Base-by-base conservation (phyloP, 2,329 filamentous ascomycete species). In the Alternaria hordeiaustralica region DNA sequence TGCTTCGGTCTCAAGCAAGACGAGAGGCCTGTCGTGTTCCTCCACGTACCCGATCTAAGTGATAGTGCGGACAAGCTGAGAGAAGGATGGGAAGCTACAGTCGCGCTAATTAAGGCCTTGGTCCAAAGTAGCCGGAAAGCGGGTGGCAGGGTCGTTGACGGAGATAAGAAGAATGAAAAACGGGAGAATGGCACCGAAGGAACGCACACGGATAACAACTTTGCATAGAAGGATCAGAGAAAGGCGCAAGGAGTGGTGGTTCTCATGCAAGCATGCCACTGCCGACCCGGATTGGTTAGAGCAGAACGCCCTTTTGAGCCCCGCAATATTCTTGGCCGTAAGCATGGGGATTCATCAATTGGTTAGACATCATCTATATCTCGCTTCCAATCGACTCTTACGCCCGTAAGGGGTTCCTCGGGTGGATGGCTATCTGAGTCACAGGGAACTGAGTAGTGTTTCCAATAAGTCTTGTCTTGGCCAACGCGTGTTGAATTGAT, bases 31-130 rank as follows among this genome's bases (percentile, higher is more conserved):
- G 77, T 80, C 10, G 66, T 67, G 2, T 80, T 80, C 56, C 43
- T 80, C 55, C 78, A 80, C 55, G 77, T 79, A 0, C 78, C 78
- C 2, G 73, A 80, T 66, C 47, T 79, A 61, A 78, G 68, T 21
- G 45, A 53, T 12, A 75, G 71, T 33, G 67, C 74, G 49, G 71
- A 72, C 18, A 66, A 69, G 60, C 8, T 78, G 59, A 65, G 63
- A 4, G 65, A 67, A 20, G 77, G 78, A 11, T 69, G 70, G 64
- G 64, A 75, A 13, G 73, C 79, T 3, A 64, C 74, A 23, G 58
- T 79, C 64, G 75, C 71, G 28, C 55, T 80, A 55, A 79, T 80
- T 41, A 74, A 71, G 64, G 77, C 78, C 21, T 55, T 80, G 21
- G 78, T 79, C 2, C 72, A 76, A 58, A 79, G 76, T 59, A 55